These are phyloP conservation scores for Mycogone perniciosa DNA, from an alignment of 2,329 filamentous ascomycete species.

Conservation along the genomic window DNA sequence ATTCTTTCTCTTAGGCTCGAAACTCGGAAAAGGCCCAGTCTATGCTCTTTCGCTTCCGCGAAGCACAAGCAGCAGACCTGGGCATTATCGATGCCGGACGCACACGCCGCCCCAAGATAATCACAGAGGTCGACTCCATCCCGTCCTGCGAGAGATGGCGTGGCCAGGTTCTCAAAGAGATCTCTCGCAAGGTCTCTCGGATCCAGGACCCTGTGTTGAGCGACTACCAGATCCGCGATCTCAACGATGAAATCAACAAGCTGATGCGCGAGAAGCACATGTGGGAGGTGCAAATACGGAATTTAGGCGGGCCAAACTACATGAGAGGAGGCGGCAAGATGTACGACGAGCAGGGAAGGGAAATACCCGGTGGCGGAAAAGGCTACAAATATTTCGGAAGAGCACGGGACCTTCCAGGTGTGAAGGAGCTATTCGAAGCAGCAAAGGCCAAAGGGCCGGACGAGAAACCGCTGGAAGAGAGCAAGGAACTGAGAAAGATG, in stretches of 20 bases:
- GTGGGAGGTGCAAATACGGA: conserved; percentile 96
- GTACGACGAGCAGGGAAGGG: conserved; percentile 67
- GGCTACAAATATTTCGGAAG: conserved; percentile 94
- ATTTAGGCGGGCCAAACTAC: conserved; percentile 95
- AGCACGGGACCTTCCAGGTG: conserved; percentile 82
- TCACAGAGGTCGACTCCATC: conserved; percentile 79
- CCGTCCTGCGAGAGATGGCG: conserved; percentile 95
- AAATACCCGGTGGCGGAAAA: conserved; percentile 70
- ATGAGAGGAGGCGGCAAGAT: conserved; percentile 68
- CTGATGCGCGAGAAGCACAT: conserved; percentile 98
- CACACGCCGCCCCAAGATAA: conserved; percentile 81
- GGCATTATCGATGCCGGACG: conserved; percentile 93
- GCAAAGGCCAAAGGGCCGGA: conserved; percentile 54
- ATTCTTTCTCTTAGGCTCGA: conserved; percentile 59
- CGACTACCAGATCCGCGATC: conserved; percentile 94
- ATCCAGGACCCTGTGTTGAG: conserved; percentile 89
- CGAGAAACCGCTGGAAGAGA: conserved; percentile 58
- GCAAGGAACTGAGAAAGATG: conserved; percentile 63
- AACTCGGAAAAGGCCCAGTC: conserved; percentile 99
- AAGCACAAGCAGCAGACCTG: conserved; percentile 90
- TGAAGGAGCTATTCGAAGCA: conserved; percentile 92
- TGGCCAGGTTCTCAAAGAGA: conserved; percentile 93
- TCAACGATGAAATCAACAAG: conserved; percentile 99
- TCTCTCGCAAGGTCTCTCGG: conserved; percentile 90
- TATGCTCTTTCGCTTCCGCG: conserved; percentile 99